Base-by-base conservation (phyloP, 352 stramenopile genomes). In the Aphanomyces astaci region DNA sequence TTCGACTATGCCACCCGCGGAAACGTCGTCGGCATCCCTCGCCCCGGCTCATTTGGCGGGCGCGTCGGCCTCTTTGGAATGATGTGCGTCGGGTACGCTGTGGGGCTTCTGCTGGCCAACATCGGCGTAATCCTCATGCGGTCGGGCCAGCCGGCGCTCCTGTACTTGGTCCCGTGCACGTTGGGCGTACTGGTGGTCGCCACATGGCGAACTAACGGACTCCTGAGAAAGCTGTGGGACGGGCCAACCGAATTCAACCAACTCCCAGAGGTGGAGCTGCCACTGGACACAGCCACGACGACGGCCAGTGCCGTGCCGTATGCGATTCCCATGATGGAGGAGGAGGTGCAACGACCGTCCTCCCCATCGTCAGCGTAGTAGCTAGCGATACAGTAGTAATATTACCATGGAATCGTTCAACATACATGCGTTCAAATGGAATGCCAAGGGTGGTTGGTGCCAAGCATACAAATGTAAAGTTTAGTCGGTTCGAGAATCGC, bases 141-240 rank as follows among this genome's bases (percentile, higher is more conserved):
- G 56, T 92, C 97, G 76, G 95, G 96, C 10, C 96, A 99, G 72
- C 96, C 95, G 22, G 96, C 96, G 30, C 80, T 98, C 25, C 88
- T 98, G 78, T 99, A 99, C 71, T 75, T 99, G 3, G 94, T 99
- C 1, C 93, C 93, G 24, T 96, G 86, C 53, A 96, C 87, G 63
- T 75, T 98, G 7, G 90, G 92, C 22, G 79, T 86, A 11, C 76
- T 98, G 57, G 54, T 86, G 4, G 72, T 86, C 59, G 75, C 78
- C 9, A 78, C 84, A 9, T 93, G 85, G 75, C 83, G 74, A 30
- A 86, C 90, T 27, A 43, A 43, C 7, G 88, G 90, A 28, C 96
- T 96, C 67, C 75, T 96, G 15, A 73, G 64, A 30, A 92, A 96
- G 65, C 74, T 98, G 30, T 98, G 90, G 90, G 76, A 92, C 30